phyloP scores from a whole-genome alignment of 2,329 filamentous ascomycete genomes.

The Neonectria punicea region DNA sequence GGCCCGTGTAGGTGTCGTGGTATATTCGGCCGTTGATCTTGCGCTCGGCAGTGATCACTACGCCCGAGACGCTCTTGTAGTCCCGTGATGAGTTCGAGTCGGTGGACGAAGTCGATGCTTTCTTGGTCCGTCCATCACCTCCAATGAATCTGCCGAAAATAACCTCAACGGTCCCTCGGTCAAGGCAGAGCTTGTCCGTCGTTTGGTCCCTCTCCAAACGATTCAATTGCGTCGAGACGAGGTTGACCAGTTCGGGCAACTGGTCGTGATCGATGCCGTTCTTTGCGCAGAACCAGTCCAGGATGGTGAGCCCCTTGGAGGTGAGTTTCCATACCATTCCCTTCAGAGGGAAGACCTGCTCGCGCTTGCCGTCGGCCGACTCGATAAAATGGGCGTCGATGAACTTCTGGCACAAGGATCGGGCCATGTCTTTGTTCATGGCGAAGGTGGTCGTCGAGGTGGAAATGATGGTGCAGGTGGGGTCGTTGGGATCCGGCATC shows the following conservation, averaged over 20 bases:
- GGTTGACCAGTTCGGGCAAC: conserved; percentile 82
- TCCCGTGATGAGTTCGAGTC: conserved; percentile 56
- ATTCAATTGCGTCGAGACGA: conserved; percentile 86
- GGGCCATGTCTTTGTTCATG: conserved; percentile 98
- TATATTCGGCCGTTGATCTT: conserved; percentile 80
- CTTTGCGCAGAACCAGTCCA: conserved; percentile 90
- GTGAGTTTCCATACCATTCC: conserved; percentile 90
- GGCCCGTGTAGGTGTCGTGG: conserved; percentile 90
- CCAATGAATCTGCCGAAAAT: conserved; percentile 93
- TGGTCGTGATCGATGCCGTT: conserved; percentile 96
- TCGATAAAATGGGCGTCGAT: conserved; percentile 95
- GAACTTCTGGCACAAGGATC: conserved; percentile 93
- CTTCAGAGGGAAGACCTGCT: conserved; percentile 86
- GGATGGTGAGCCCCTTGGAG: conserved; percentile 91
- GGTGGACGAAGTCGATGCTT: conserved; percentile 60
- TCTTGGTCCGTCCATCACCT: conserved; percentile 82
- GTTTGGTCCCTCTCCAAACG: conserved; percentile 85
- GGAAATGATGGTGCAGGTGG: conserved; percentile 92
- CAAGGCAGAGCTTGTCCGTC: conserved; percentile 88
- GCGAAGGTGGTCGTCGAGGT: conserved; percentile 98
- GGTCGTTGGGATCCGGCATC: conserved; percentile 97
- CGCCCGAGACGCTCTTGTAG: conserved; percentile 41
- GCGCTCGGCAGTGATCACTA: conserved; percentile 89
- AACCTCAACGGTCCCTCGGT: conserved; percentile 89
- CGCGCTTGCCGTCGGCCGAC: conserved; percentile 86